Evolutionary conservation across 169 alveolate genomes (phyloP).

Genomic region (Eimeria sp.): DNA sequence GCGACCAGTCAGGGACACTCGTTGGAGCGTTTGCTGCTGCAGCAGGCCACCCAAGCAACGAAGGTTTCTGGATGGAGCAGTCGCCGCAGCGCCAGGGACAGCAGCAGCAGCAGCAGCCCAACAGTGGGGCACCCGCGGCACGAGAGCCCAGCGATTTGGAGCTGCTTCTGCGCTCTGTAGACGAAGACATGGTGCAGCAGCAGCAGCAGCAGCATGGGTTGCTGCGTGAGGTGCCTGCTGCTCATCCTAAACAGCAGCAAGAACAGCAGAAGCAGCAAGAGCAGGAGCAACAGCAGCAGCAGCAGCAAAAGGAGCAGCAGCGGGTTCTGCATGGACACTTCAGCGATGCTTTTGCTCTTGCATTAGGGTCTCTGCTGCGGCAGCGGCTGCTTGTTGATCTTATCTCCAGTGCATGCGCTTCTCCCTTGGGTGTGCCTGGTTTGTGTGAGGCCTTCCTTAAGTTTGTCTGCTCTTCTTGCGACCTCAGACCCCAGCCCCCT

Average conservation of each 20-base stretch:
- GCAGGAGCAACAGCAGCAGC: slow-evolving; percentile 3
- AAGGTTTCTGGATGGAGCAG: slow-evolving; percentile 1
- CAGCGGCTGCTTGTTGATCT: slow-evolving; percentile 41
- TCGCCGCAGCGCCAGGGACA: slow-evolving; percentile 6
- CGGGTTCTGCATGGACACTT: slow-evolving; percentile 50
- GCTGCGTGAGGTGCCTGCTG: not conserved
- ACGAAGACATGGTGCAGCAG: slow-evolving; percentile 16
- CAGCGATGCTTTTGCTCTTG: slow-evolving; percentile 48
- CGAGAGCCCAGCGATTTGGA: not conserved
- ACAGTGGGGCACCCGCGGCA: not conserved
- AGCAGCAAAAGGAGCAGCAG: slow-evolving; percentile 6
- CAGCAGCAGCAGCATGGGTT: slow-evolving; percentile 60
- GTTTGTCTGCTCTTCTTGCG: slow-evolving; percentile 58
- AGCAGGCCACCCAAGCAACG: not conserved
- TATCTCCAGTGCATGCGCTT: slow-evolving; percentile 37
- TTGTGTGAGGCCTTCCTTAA: slow-evolving; percentile 63
- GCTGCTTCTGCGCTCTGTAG: slow-evolving; percentile 18
- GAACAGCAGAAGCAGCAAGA: too few relatives aligned
- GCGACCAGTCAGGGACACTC: not conserved
- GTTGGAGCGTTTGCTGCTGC: not conserved
- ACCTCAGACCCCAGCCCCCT: not conserved
- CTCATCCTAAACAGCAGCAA: not conserved
- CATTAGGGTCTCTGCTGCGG: slow-evolving; percentile 34
- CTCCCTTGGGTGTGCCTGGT: slow-evolving; percentile 65
- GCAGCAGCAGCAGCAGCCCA: slow-evolving; percentile 49